Percentiles rank a stretch among this genome's conserved stretches.
Evolutionary conservation across 495 filamentous ascomycete genomes (phyloP).

Genomic region (Tuber magnatum): DNA sequence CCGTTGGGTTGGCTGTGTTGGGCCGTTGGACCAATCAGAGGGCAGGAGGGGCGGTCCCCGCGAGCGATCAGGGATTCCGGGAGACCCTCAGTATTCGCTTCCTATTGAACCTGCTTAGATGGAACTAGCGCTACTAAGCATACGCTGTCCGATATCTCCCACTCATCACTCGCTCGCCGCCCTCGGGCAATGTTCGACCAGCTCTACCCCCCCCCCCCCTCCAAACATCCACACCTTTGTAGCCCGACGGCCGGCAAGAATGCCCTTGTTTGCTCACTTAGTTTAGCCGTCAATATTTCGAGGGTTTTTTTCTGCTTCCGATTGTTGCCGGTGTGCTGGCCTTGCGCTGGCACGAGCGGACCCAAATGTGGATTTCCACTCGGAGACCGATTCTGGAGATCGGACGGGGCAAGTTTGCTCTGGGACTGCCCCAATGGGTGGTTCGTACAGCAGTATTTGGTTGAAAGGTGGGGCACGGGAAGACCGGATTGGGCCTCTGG

Average conservation of each 20-base stretch:
- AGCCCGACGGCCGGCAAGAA: too few relatives aligned
- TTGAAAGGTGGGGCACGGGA: neutral
- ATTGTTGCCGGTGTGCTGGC: too few relatives aligned
- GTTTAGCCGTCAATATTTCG: neutral
- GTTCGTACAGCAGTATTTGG: too few relatives aligned
- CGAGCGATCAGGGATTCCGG: neutral
- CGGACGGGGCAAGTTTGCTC: neutral
- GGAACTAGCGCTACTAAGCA: neutral
- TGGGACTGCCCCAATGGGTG: too few relatives aligned
- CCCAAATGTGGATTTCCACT: neutral
- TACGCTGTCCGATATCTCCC: neutral
- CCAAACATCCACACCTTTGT: neutral
- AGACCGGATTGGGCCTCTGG: too few relatives aligned
- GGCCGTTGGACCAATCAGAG: neutral
- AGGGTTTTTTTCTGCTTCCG: too few relatives aligned
- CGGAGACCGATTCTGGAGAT: neutral
- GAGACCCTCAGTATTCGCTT: neutral
- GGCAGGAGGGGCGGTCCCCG: neutral
- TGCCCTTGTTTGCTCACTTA: neutral
- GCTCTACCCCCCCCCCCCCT: neutral
- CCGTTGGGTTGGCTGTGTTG: neutral
- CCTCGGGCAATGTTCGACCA: neutral
- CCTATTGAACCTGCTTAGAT: neutral
- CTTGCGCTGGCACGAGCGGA: too few relatives aligned
- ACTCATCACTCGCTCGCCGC: neutral